phyloP scores from a whole-genome alignment of 2,329 filamentous ascomycete species.

The Alternaria brassicae region DNA sequence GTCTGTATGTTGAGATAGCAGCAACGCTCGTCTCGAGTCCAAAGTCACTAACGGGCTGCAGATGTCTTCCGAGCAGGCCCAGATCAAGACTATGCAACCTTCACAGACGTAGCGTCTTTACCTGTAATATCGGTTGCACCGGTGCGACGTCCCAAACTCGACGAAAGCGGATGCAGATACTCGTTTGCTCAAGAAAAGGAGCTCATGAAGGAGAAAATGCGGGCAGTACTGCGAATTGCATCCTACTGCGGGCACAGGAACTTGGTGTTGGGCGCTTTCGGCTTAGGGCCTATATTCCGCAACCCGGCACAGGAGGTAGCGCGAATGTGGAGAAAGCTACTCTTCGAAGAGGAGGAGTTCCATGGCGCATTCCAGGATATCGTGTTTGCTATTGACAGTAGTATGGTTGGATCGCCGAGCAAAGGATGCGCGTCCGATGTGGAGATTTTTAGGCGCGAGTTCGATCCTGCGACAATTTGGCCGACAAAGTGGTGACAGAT shows the following conservation, averaged over 20 bases:
- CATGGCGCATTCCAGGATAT: conserved; percentile 54
- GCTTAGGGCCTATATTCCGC: conserved; percentile 54
- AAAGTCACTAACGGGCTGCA: conserved; percentile 27
- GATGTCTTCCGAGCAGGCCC: conserved; percentile 75
- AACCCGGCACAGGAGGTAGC: conserved; percentile 55
- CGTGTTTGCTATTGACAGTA: conserved; percentile 55
- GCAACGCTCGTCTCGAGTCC: not conserved
- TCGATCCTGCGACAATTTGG: conserved; percentile 50
- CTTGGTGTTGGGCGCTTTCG: conserved; percentile 55
- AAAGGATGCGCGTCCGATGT: conserved; percentile 48
- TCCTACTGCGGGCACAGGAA: conserved; percentile 51
- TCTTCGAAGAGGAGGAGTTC: conserved; percentile 55
- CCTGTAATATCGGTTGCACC: conserved; percentile 79
- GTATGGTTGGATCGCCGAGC: conserved; percentile 36
- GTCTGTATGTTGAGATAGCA: conserved; percentile 61
- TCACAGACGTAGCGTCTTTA: conserved; percentile 60
- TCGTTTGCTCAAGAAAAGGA: conserved; percentile 75
- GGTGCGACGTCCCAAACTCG: conserved; percentile 75
- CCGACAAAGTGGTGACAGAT: conserved; percentile 38
- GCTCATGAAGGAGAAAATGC: conserved; percentile 76
- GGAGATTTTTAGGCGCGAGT: conserved; percentile 52
- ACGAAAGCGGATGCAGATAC: conserved; percentile 70
- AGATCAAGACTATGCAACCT: conserved; percentile 54
- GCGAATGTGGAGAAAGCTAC: conserved; percentile 54
- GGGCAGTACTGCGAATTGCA: conserved; percentile 73